Conservation (phyloP, 208 protist genomes). For the Leishmania gerbilli region DNA sequence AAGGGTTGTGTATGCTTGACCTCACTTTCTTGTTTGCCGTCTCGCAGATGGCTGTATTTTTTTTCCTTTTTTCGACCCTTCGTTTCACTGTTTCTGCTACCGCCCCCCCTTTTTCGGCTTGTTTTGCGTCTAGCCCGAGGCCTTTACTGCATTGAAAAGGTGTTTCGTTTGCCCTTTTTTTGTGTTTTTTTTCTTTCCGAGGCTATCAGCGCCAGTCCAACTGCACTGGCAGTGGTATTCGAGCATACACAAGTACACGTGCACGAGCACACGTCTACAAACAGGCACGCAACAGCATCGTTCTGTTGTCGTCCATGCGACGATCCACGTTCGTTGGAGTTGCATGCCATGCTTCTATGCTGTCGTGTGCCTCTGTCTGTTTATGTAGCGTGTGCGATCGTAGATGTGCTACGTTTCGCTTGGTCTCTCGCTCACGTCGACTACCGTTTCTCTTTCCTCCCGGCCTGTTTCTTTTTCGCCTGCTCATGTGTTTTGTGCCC, state of each 20-base stretch:
- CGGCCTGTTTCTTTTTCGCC: neutral
- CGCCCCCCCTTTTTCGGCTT: neutral
- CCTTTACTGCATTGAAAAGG: neutral
- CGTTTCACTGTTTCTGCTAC: neutral
- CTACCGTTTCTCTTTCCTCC: neutral
- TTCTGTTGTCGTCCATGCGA: neutral
- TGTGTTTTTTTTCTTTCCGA: neutral
- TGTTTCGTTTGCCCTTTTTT: slow-evolving; percentile 11
- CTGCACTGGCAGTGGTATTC: neutral
- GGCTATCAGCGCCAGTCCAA: neutral
- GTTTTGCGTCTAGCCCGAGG: neutral
- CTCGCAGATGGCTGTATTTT: neutral
- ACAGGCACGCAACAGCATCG: neutral
- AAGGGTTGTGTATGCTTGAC: neutral
- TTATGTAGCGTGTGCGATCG: neutral
- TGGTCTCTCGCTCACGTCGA: neutral
- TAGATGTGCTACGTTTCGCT: neutral
- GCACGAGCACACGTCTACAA: neutral
- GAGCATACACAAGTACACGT: neutral
- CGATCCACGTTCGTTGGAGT: neutral
- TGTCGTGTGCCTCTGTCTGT: neutral
- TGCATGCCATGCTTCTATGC: neutral
- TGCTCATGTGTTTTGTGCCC: neutral
- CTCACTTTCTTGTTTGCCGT: neutral
- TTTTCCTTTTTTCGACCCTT: neutral